Evolutionary conservation across 108 stramenopile species (phyloP).

Genomic region (Craspedostauros australis): DNA sequence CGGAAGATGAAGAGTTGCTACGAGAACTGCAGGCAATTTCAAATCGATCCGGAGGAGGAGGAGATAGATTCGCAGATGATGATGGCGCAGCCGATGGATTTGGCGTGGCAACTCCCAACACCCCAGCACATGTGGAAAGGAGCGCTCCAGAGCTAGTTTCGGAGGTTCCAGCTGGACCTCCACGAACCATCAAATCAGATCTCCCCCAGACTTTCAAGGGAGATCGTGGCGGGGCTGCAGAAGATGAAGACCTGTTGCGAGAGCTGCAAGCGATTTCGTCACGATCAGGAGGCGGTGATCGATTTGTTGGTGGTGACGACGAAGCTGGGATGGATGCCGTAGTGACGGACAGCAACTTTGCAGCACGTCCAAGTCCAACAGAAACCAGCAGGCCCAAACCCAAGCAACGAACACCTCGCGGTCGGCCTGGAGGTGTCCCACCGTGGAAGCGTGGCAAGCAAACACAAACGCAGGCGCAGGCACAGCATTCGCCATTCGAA

Average conservation of each 20-base stretch:
- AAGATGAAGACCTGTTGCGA: constrained; percentile 68
- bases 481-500: neutral
- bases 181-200: constrained; percentile 22
- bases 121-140: neutral
- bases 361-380: neutral
- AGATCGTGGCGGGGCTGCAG: constrained; percentile 66
- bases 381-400: too few species aligned
- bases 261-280: constrained; percentile 48
- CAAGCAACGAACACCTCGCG: too few species aligned
- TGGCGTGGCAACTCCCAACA: neutral
- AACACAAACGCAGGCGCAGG: constrained; percentile 2
- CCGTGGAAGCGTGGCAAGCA: constrained; percentile 19
- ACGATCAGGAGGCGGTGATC: constrained; percentile 18
- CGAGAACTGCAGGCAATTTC: constrained; percentile 56
- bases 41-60: constrained; percentile 15
- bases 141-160: constrained; percentile 6
- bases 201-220: constrained; percentile 49
- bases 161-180: neutral
- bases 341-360: neutral
- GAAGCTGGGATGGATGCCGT: too few species aligned
- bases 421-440: too few species aligned
- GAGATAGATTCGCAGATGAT: constrained; percentile 40
- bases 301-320: constrained; percentile 16
- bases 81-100: neutral
- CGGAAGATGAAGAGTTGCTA: constrained; percentile 68